Percentiles rank a stretch among this genome's conserved stretches.
Evolutionary conservation across 2,329 filamentous ascomycete species (phyloP).

Genomic region (Aphanoascus verrucosus): DNA sequence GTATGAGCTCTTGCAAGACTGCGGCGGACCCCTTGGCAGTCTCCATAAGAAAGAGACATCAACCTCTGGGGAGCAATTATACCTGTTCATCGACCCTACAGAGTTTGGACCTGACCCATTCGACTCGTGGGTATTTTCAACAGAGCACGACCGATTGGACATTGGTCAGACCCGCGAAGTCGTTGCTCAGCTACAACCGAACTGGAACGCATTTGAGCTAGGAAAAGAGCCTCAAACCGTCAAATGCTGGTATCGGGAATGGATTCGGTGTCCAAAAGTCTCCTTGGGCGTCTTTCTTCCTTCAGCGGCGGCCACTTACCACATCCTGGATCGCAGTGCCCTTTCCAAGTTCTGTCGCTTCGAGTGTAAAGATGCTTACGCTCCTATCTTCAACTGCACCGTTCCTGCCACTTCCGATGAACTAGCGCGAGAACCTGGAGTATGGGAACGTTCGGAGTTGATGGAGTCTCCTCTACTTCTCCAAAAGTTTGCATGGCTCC

Average conservation of each 20-base stretch:
- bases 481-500: conserved; percentile 25
- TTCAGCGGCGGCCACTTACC: conserved; percentile 17
- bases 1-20: conserved; percentile 44
- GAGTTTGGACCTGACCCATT: conserved; percentile 37
- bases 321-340: conserved; percentile 16
- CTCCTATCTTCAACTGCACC: conserved; percentile 24
- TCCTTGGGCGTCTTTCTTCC: conserved; percentile 18
- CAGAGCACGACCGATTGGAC: conserved; percentile 37
- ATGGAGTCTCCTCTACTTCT: conserved; percentile 21
- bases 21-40: conserved; percentile 46
- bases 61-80: conserved; percentile 30
- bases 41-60: conserved; percentile 40
- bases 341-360: conserved; percentile 15
- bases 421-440: conserved; percentile 13
- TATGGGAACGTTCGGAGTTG: conserved; percentile 24
- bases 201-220: conserved; percentile 34
- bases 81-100: conserved; percentile 49
- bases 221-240: conserved; percentile 16
- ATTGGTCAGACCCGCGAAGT: conserved; percentile 39
- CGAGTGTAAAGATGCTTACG: conserved; percentile 25
- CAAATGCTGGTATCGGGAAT: conserved; percentile 25
- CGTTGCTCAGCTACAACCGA: conserved; percentile 38
- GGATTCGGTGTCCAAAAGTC: conserved; percentile 19
- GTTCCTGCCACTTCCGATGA: conserved; percentile 18
- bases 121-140: conserved; percentile 50